Percentiles rank a stretch among this genome's conserved stretches.
phyloP scores from a whole-genome alignment of 1,139 yeast genomes.

The Taphrina deformans region DNA sequence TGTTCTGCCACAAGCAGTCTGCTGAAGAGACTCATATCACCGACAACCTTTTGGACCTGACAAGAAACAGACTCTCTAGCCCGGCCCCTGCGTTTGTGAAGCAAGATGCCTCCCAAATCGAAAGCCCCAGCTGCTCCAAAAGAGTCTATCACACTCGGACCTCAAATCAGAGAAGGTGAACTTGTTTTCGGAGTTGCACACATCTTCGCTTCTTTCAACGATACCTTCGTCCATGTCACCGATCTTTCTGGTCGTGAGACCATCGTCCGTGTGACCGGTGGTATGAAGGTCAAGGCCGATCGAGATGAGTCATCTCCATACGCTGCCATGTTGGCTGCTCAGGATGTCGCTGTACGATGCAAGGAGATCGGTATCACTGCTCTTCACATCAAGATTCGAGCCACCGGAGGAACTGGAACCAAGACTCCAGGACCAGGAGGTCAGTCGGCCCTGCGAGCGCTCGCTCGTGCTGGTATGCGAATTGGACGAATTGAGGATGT shows the following conservation, averaged over 20 bases:
- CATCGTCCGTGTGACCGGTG: conserved; percentile 99
- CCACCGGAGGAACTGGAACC: conserved; percentile 99
- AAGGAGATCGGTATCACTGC: conserved; percentile 99
- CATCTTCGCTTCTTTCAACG: conserved; percentile 99
- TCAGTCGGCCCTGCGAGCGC: conserved; percentile 99
- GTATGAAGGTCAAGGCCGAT: conserved; percentile 99
- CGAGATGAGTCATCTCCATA: conserved; percentile 99
- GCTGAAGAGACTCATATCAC: not conserved
- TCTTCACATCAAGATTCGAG: conserved; percentile 99
- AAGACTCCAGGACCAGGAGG: conserved; percentile 99
- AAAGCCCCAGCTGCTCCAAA: conserved; percentile 36
- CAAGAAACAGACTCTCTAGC: conserved; percentile 8
- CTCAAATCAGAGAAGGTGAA: conserved; percentile 91
- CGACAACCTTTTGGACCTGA: not conserved
- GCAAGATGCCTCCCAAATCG: conserved; percentile 33
- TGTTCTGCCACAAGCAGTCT: not conserved
- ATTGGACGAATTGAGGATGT: conserved; percentile 99
- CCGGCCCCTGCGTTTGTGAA: conserved; percentile 26
- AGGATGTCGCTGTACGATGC: conserved; percentile 98
- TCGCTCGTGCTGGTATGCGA: conserved; percentile 99
- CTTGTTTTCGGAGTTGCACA: conserved; percentile 99
- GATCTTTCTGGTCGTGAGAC: conserved; percentile 99
- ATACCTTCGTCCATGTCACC: conserved; percentile 99
- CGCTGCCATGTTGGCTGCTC: conserved; percentile 99
- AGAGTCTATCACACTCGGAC: conserved; percentile 73